A percentile compares a stretch with the other conserved stretches of the same genome.
Conservation (phyloP, 805 yeast species). For the Metschnikowia sp. region DNA sequence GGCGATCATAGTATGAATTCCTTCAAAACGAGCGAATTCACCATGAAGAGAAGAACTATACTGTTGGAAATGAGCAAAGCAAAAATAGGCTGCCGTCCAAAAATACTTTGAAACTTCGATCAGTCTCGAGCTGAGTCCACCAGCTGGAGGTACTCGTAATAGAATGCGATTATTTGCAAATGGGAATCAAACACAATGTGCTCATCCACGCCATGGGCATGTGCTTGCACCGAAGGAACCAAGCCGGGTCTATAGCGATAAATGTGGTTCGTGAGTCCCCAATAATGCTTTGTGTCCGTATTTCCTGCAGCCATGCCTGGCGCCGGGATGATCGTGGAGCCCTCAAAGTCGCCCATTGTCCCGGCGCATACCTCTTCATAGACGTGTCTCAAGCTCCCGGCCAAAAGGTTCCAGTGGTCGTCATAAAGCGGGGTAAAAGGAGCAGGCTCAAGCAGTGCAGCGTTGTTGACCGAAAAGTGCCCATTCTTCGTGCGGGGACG, state of each 20-base stretch:
- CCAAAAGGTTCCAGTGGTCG: conserved; percentile 38
- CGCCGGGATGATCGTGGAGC: conserved; percentile 38
- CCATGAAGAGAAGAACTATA: too few species aligned
- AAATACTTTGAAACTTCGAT: too few species aligned
- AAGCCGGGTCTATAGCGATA: conserved; percentile 57
- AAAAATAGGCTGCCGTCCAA: too few species aligned
- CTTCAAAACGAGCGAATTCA: too few species aligned
- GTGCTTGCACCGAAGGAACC: conserved; percentile 6
- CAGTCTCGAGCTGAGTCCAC: conserved; percentile 1
- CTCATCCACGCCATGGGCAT: conserved; percentile 56
- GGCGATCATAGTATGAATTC: too few species aligned
- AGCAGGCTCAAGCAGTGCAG: conserved; percentile 10
- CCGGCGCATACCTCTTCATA: conserved; percentile 41
- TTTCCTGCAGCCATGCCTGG: conserved; percentile 68
- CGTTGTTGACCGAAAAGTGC: conserved; percentile 1
- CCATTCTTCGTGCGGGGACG: conserved; percentile 3
- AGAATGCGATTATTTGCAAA: conserved; percentile 53
- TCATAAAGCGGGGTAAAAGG: conserved; percentile 21
- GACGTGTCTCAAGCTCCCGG: conserved; percentile 45
- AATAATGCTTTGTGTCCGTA: conserved; percentile 66
- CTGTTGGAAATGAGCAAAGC: too few species aligned
- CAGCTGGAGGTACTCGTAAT: conserved; percentile 28
- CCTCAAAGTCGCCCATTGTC: conserved; percentile 18
- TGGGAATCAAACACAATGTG: conserved; percentile 51
- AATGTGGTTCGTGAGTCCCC: conserved; percentile 58